Base-by-base conservation (phyloP, 148 eudicot species). In the Suaeda aralocaspica region DNA sequence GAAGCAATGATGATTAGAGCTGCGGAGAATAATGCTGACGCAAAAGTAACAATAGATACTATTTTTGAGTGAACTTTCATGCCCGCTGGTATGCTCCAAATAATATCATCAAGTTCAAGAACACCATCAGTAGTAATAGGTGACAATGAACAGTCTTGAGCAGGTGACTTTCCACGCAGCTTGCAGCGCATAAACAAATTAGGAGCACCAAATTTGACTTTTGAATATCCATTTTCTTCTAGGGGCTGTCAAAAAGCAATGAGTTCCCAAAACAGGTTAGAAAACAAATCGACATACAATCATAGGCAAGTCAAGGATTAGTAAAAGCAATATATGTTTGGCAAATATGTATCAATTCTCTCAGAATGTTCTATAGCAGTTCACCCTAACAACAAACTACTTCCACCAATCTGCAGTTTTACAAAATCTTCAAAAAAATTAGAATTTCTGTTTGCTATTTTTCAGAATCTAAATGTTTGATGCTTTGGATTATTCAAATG, bases 11-110 rank as follows among this genome's bases (percentile, higher is more conserved):
- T 79, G 31, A 94, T 86, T 29, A 72, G 73, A 48, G 82, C 14
- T 48, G 91, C 85, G 11, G 92, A 79, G 29, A 86, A 58, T 59
- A 76, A 61, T 29, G 98, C 97, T 18, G 84, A 73, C 10, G 79
- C 59, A 57, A 89, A 94, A 36, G 98, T 94, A 72, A 91, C 77
- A 71, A 76, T 39, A 51, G 86, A 85, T 25, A 94, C 98, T 22
- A 75, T 48, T 63, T 41, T 30, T 9, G 85, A 72, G 70, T 94
- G 98, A 46, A 83, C 82, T 76, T 82, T 79, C 29, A 64, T 76
- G 12, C 98, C 97, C 44, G 83, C 81, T 52, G 96, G 92, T 58
- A 94, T 84, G 69, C 84, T 86, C 98, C 97, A 89, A 14, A 69
- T 72, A 30, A 74, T 69, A 13, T 64, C 66, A 48, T 64, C 52